Conservation (phyloP, 2,329 filamentous ascomycete genomes). For the Fusarium buharicum region DNA sequence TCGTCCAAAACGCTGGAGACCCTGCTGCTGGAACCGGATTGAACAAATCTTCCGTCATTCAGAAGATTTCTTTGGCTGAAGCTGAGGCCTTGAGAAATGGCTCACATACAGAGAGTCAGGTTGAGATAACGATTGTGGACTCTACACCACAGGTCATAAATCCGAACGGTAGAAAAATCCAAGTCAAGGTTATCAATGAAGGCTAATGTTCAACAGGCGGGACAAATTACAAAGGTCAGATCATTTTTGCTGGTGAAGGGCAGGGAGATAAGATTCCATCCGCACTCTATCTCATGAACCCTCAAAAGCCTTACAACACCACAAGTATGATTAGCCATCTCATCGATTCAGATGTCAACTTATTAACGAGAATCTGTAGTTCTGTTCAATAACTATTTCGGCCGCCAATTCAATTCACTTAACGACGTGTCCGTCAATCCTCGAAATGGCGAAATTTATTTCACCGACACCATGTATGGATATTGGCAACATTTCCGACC, state of each 20-base stretch:
- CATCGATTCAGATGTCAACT: accelerated
- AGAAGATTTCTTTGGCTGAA: constrained; percentile 60
- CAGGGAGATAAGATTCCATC: constrained; percentile 54
- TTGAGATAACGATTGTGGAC: constrained; percentile 56
- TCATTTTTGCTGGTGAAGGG: constrained; percentile 62
- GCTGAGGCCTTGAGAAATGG: constrained; percentile 48
- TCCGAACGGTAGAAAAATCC: constrained; percentile 56
- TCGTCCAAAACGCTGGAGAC: constrained; percentile 63
- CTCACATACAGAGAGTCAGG: constrained; percentile 43
- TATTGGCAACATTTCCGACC: constrained; percentile 68
- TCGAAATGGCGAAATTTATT: constrained; percentile 68
- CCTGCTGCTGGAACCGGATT: constrained; percentile 60
- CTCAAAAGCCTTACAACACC: constrained; percentile 59
- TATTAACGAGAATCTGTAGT: constrained; percentile 41
- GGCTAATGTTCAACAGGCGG: constrained; percentile 50
- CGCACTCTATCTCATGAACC: constrained; percentile 44
- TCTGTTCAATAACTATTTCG: constrained; percentile 68
- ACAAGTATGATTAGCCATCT: constrained; percentile 48
- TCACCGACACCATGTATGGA: constrained; percentile 71
- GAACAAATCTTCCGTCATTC: constrained; percentile 61
- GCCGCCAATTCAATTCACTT: constrained; percentile 68
- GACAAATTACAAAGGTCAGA: constrained; percentile 61
- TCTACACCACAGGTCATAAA: constrained; percentile 59
- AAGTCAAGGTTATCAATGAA: accelerated
- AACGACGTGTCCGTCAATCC: constrained; percentile 68